Evolutionary conservation across 2,329 filamentous ascomycete genomes (phyloP).

Genomic region (Verticillium nubilum): DNA sequence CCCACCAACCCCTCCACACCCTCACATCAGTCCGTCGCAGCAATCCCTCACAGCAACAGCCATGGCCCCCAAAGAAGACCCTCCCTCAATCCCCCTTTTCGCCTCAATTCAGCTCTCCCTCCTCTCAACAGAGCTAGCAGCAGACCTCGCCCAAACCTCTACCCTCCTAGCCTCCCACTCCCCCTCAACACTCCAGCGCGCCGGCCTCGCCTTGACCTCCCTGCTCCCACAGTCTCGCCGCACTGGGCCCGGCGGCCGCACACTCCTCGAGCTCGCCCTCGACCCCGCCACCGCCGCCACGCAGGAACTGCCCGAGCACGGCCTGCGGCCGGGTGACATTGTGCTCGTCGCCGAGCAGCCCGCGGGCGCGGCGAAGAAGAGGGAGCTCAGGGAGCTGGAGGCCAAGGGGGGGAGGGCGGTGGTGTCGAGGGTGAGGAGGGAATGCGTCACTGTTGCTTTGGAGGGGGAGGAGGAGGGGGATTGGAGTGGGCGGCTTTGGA

Average conservation of each 20-base stretch:
- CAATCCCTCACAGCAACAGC: background rate
- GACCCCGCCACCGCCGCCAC: constrained; percentile 43
- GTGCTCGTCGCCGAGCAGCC: constrained; percentile 72
- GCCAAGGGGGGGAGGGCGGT: constrained; percentile 65
- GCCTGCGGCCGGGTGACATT: constrained; percentile 71
- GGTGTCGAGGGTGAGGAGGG: constrained; percentile 57
- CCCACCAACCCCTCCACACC: background rate
- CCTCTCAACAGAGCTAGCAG: constrained; percentile 64
- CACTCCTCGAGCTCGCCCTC: constrained; percentile 71
- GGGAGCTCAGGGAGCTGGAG: constrained; percentile 66
- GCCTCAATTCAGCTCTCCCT: constrained; percentile 66
- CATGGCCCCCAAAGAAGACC: constrained; percentile 27
- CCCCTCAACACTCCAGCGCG: constrained; percentile 64
- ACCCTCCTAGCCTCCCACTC: constrained; percentile 61
- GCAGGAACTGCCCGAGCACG: constrained; percentile 60
- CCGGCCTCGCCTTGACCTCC: constrained; percentile 75
- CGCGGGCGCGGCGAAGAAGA: constrained; percentile 65
- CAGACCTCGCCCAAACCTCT: constrained; percentile 66
- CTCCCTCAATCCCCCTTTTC: constrained; percentile 62
- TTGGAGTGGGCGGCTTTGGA: constrained; percentile 49
- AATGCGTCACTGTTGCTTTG: constrained; percentile 59
- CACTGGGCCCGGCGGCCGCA: constrained; percentile 88
- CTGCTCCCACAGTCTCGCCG: constrained; percentile 69
- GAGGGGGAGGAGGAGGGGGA: constrained; percentile 33
- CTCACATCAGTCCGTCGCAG: background rate